Evolutionary conservation across 2,329 filamentous ascomycete species (phyloP).

Genomic region (Aspergillus sp.): DNA sequence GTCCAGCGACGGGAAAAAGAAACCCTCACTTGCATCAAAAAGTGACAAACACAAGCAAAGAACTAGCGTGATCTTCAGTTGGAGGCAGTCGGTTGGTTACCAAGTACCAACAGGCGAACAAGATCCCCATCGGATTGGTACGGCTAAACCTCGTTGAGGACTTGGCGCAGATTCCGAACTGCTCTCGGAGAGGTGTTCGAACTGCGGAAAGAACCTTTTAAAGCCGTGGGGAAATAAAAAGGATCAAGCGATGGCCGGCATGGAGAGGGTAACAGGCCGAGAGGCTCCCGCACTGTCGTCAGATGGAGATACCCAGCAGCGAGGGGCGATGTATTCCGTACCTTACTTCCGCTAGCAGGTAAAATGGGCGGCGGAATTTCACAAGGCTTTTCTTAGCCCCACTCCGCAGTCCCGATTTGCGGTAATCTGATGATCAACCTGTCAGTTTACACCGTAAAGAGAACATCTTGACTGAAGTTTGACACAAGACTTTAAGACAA

Average conservation of each 20-base stretch:
- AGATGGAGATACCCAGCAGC: not conserved
- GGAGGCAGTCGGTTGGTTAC: not conserved
- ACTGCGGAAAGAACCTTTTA: constrained; percentile 1
- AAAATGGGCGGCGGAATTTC: not conserved
- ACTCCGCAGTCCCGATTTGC: not conserved
- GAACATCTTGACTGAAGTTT: not conserved
- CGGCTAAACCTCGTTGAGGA: constrained; percentile 11
- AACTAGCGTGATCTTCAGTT: constrained; percentile 1
- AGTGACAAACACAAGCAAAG: not conserved
- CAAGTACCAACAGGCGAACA: too few species aligned
- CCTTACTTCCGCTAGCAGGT: constrained; percentile 12
- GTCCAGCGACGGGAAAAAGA: not conserved
- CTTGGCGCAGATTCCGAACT: constrained; percentile 18
- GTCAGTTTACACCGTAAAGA: not conserved
- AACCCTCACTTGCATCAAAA: not conserved
- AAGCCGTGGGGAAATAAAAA: constrained; percentile 2
- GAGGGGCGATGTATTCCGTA: constrained; percentile 6
- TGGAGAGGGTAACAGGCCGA: not conserved
- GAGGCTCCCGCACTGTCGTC: constrained; percentile 2
- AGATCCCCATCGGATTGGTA: not conserved
- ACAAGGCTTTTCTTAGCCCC: not conserved
- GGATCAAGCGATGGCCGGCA: not conserved
- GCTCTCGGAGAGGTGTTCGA: constrained; percentile 1
- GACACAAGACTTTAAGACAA: not conserved
- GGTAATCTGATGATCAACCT: not conserved